phyloP scores from a whole-genome alignment of 768 basidiomycete genomes.

The Chlorophyllum brunneum region DNA sequence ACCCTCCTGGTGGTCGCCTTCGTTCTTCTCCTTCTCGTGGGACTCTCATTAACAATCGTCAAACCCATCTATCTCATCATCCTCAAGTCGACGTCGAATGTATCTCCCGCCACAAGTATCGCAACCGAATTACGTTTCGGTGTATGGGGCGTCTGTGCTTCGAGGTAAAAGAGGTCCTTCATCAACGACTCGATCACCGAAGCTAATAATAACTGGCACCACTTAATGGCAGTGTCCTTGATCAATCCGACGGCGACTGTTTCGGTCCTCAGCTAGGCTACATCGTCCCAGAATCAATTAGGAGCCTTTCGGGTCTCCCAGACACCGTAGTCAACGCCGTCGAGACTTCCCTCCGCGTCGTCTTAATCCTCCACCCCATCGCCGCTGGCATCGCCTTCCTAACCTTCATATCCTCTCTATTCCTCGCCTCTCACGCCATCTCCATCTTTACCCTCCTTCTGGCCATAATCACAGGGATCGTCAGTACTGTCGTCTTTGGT shows the following conservation, averaged over 20 bases:
- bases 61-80: conserved; percentile 61
- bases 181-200: too few species aligned
- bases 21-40: conserved; percentile 73
- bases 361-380: conserved; percentile 71
- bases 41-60: conserved; percentile 72
- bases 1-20: conserved; percentile 55
- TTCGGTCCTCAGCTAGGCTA: conserved; percentile 69
- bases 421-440: conserved; percentile 51
- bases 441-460: conserved; percentile 58
- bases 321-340: conserved; percentile 40
- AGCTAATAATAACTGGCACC: too few species aligned
- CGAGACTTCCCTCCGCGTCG: conserved; percentile 42
- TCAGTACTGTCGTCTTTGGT: conserved; percentile 52
- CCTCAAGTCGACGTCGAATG: conserved; percentile 32
- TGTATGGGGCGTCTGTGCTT: conserved; percentile 79
- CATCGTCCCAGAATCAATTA: conserved; percentile 45
- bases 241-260: conserved; percentile 45
- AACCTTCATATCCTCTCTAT: conserved; percentile 49
- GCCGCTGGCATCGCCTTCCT: conserved; percentile 56
- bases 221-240: conserved; percentile 18
- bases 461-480: conserved; percentile 51
- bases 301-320: conserved; percentile 41
- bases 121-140: conserved; percentile 69
- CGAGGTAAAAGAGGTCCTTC: conserved; percentile 37
- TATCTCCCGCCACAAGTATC: conserved; percentile 38